phyloP scores from a whole-genome alignment of 768 basidiomycete genomes.

The Arthromyces matolae region DNA sequence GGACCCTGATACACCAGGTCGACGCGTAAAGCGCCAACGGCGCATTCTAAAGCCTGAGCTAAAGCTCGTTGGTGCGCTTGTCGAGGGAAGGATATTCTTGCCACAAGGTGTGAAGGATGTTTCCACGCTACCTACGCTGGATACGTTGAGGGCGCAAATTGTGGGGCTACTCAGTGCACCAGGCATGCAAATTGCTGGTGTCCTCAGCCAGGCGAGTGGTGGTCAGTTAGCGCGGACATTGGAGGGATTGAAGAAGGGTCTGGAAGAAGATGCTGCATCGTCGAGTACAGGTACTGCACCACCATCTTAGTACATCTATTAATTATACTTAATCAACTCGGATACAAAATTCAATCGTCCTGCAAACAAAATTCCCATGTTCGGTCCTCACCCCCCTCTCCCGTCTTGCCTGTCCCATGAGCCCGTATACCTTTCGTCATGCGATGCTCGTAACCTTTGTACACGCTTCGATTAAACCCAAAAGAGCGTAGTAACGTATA shows the following conservation, averaged over 20 bases:
- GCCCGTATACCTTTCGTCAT: conserved; percentile 88
- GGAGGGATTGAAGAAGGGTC: conserved; percentile 62
- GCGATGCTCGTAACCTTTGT: conserved; percentile 89
- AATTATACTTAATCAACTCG: conserved; percentile 3
- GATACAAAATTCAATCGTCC: conserved; percentile 17
- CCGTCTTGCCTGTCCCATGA: conserved; percentile 61
- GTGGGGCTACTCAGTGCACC: conserved; percentile 81
- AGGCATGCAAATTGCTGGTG: conserved; percentile 66
- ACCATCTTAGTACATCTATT: conserved; percentile 9
- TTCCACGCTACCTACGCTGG: conserved; percentile 72
- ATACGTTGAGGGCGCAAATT: conserved; percentile 75
- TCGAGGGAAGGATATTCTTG: conserved; percentile 72
- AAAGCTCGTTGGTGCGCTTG: conserved; percentile 70
- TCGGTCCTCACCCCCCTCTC: conserved; percentile 72
- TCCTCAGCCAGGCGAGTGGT: conserved; percentile 66
- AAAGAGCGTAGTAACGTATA: conserved; percentile 80
- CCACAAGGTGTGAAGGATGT: conserved; percentile 57
- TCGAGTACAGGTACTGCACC: conserved; percentile 11
- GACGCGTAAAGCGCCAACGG: conserved; percentile 58
- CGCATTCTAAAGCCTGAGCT: conserved; percentile 61
- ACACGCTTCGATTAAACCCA: conserved; percentile 61
- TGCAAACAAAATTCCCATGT: conserved; percentile 84
- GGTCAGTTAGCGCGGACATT: conserved; percentile 67
- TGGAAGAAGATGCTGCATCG: conserved; percentile 23
- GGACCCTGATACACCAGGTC: conserved; percentile 65